Evolutionary conservation across 345 rosid genomes (phyloP).

Genomic region (Clarkia xantiana): DNA sequence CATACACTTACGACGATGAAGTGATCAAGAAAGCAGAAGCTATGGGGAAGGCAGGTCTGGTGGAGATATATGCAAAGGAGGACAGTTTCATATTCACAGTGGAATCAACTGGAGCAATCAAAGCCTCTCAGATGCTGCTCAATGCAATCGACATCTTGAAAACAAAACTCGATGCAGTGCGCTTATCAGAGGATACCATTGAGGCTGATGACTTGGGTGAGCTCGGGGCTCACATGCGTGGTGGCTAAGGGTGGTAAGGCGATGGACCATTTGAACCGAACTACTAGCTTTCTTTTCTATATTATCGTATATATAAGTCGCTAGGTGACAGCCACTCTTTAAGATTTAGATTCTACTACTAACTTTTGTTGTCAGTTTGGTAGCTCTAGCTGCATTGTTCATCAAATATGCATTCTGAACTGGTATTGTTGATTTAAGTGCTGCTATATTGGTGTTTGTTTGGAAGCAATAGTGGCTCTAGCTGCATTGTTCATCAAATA

Average conservation of each 20-base stretch:
- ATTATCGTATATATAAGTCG: too few relatives aligned
- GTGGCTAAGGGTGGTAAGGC: constrained; percentile 31
- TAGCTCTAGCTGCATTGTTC: too few relatives aligned
- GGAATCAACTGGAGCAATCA: constrained; percentile 85
- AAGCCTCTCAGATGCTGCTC: constrained; percentile 75
- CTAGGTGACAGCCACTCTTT: neutral
- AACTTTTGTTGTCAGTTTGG: neutral
- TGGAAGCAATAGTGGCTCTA: too few relatives aligned
- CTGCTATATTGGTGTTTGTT: too few relatives aligned
- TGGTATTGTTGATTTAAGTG: too few relatives aligned
- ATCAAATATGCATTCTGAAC: too few relatives aligned
- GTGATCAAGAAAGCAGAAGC: constrained; percentile 80
- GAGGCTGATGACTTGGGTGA: constrained; percentile 99
- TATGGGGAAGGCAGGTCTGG: constrained; percentile 85
- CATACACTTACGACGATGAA: constrained; percentile 87
- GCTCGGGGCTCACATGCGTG: constrained; percentile 96
- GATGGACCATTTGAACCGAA: too few relatives aligned
- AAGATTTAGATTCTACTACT: neutral
- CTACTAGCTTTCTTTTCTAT: too few relatives aligned
- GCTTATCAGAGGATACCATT: constrained; percentile 81
- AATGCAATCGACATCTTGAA: constrained; percentile 78
- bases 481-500: too few relatives aligned
- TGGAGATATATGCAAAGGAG: constrained; percentile 71
- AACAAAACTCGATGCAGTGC: constrained; percentile 86
- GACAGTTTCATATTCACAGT: constrained; percentile 84